Conservation (phyloP, 1,139 yeast species). For the Saccharomyces hybrid region DNA sequence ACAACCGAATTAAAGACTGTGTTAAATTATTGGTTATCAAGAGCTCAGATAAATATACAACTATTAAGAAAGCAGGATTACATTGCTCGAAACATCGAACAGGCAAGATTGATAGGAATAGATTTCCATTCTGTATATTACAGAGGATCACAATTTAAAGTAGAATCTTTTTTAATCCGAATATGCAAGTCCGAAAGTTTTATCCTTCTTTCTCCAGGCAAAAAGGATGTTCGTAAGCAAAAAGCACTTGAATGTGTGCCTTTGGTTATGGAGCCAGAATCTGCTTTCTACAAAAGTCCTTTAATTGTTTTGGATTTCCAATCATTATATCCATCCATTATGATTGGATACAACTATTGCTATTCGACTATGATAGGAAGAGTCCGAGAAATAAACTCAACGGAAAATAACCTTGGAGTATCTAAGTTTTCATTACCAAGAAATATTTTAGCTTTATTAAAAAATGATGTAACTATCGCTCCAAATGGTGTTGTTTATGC, state of each 20-base stretch:
- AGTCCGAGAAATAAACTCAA: conserved; percentile 45
- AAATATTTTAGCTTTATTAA: conserved; percentile 49
- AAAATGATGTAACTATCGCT: conserved; percentile 53
- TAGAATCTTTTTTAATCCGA: conserved; percentile 73
- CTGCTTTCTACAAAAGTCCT: conserved; percentile 82
- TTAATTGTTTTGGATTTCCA: conserved; percentile 86
- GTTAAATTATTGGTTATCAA: conserved; percentile 44
- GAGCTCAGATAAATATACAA: conserved; percentile 43
- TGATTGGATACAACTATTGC: conserved; percentile 89
- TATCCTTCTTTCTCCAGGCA: conserved; percentile 70
- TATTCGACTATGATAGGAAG: conserved; percentile 81
- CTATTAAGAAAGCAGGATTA: conserved; percentile 59
- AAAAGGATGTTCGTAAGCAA: conserved; percentile 74
- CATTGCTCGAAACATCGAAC: conserved; percentile 67
- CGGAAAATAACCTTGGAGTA: conserved; percentile 47
- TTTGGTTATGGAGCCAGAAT: conserved; percentile 83
- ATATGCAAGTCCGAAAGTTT: conserved; percentile 70
- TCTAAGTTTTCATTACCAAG: conserved; percentile 44
- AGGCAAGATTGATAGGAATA: conserved; percentile 79
- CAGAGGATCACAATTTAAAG: conserved; percentile 89
- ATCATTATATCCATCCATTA: conserved; percentile 84
- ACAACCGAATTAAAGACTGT: conserved; percentile 34
- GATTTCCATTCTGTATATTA: conserved; percentile 83
- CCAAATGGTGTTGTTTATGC: conserved; percentile 86
- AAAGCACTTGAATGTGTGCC: conserved; percentile 85